Percentiles rank a stretch among this genome's conserved stretches.
Conservation (phyloP, 140 eudicot species). For the Stevia rebaudiana region DNA sequence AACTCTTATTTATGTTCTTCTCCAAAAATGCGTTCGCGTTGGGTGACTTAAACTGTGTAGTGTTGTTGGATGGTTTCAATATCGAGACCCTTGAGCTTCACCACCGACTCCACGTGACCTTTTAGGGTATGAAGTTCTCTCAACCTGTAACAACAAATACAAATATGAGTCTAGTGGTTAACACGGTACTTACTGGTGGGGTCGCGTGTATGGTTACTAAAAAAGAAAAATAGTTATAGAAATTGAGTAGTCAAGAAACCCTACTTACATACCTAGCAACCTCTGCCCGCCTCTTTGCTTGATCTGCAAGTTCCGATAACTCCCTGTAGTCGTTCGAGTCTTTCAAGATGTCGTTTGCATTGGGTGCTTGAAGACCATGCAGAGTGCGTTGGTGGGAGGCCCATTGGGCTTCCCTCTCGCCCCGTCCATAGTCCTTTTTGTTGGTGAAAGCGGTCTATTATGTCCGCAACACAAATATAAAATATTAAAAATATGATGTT, state of each 20-base stretch:
- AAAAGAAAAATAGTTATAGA: too few species aligned
- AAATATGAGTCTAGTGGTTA: not conserved
- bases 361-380: slow-evolving; percentile 84
- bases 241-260: not conserved
- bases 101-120: slow-evolving; percentile 85
- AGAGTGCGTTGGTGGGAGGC: slow-evolving; percentile 84
- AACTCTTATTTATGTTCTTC: slow-evolving; percentile 26
- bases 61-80: slow-evolving; percentile 67
- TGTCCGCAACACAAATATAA: not conserved
- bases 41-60: slow-evolving; percentile 54
- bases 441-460: slow-evolving; percentile 83
- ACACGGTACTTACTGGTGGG: too few species aligned
- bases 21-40: slow-evolving; percentile 14
- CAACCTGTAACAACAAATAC: slow-evolving; percentile 33
- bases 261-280: slow-evolving; percentile 81
- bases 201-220: too few species aligned
- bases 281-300: slow-evolving; percentile 89
- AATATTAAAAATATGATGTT: too few species aligned
- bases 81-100: slow-evolving; percentile 90
- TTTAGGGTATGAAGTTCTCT: slow-evolving; percentile 84
- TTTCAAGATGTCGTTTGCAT: slow-evolving; percentile 48
- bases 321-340: slow-evolving; percentile 72
- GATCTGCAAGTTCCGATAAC: slow-evolving; percentile 89
- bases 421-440: slow-evolving; percentile 90
- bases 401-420: slow-evolving; percentile 99